Base-by-base conservation (phyloP, 495 filamentous ascomycete genomes). In the Amorphotheca resinae region DNA sequence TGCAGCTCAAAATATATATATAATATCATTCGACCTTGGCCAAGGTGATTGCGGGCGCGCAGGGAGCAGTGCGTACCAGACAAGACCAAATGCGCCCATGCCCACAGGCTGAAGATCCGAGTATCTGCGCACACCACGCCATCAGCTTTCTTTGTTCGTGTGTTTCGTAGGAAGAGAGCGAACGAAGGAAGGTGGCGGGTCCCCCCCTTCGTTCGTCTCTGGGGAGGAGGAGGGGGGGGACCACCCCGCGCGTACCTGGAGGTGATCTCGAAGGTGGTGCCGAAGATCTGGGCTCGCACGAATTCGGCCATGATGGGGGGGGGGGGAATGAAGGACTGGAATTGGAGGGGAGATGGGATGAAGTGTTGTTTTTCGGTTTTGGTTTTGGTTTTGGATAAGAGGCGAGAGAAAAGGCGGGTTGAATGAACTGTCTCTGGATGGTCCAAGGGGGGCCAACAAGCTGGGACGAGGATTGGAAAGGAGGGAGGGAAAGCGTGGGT, bases 201-300 rank as follows among this genome's bases (percentile, higher is more conserved):
- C n/a, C n/a, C n/a, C n/a, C n/a, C n/a, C n/a, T n/a, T n/a, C n/a
- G 20, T 51, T 48, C 46, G 48, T 26, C 22, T 46, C 63, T 18
- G 15, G 20, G 22, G 45, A 20, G 42, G 42, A 33, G 12, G 16
- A 3, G 31, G 31, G 12, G 31, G 53, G 32, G 45, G 44, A 46
- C 42, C 18, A 42, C 50, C 42, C 34, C 35, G 46, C n/a, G n/a
- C 67, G 54, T 75, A 95, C 88, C 91, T 81, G 71, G 89, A 95
- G 49, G 91, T 98, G 66, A 98, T 98, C 74, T 98, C 91, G 57
- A 98, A 98, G 50, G 91, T 95, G 39, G 93, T 96, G 62, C 91
- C 93, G 60, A 98, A 98, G 63, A 98, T 96, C 77, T 95, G 87
- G 58, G 91, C 88, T 62, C 91, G 84, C 55, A 96, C 87, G 68